Evolutionary conservation across 108 stramenopile genomes (phyloP).

Genomic region (Skeletonema potamos): DNA sequence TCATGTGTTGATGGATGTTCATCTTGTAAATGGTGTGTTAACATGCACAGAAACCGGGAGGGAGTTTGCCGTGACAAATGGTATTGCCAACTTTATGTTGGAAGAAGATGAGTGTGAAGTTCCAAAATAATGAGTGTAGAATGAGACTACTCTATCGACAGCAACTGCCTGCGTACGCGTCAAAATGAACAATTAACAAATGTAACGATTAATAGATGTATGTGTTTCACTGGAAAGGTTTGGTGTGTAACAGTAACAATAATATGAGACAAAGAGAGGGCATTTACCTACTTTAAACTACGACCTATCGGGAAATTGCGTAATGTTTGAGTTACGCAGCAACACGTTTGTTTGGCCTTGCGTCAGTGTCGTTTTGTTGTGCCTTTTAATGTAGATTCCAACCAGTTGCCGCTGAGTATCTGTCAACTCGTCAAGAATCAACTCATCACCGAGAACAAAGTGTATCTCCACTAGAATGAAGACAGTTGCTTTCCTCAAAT

Average conservation of each 20-base stretch:
- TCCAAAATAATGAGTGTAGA: background rate
- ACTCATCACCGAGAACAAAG: slow-evolving; percentile 39
- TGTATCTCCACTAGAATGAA: slow-evolving; percentile 48
- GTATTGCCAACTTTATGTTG: slow-evolving; percentile 90
- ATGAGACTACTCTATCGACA: background rate
- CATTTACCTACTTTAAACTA: background rate
- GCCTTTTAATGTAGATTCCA: slow-evolving; percentile 44
- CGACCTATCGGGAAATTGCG: background rate
- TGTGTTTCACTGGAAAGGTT: too few species aligned
- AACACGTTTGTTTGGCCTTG: background rate
- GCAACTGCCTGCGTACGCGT: background rate
- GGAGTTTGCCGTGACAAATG: slow-evolving; percentile 90
- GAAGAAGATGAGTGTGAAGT: slow-evolving; percentile 84
- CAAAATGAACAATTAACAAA: background rate
- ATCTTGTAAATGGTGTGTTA: slow-evolving; percentile 89
- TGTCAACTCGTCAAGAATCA: slow-evolving; percentile 35
- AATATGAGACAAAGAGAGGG: background rate
- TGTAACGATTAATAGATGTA: background rate
- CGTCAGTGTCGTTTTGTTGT: slow-evolving; percentile 13
- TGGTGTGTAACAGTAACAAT: too few species aligned
- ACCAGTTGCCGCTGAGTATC: slow-evolving; percentile 41
- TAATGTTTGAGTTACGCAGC: background rate
- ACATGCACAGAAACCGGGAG: slow-evolving; percentile 90
- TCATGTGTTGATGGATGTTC: slow-evolving; percentile 95
- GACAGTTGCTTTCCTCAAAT: slow-evolving; percentile 50